Evolutionary conservation across 2,329 filamentous ascomycete species (phyloP).

Genomic region (Beauveria asiatica): DNA sequence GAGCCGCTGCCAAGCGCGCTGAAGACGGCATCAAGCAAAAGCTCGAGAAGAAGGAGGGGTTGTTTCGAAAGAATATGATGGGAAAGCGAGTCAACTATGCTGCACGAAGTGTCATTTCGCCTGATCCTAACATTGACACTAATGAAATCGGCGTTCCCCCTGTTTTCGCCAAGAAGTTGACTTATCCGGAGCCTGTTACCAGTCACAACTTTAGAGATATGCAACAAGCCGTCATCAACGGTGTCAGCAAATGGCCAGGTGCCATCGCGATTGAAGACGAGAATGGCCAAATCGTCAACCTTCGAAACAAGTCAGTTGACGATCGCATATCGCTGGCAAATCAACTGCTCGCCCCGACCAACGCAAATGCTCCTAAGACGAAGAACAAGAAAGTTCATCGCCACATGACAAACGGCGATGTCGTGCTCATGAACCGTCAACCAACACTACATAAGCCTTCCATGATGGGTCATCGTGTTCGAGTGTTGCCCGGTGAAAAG

Average conservation of each 20-base stretch:
- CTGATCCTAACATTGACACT: slow-evolving; percentile 96
- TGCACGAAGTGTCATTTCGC: slow-evolving; percentile 93
- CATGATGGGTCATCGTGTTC: slow-evolving; percentile 94
- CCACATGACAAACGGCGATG: slow-evolving; percentile 91
- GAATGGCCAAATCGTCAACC: slow-evolving; percentile 80
- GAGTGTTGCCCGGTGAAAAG: slow-evolving; percentile 87
- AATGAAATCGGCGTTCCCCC: slow-evolving; percentile 97
- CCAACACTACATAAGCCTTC: slow-evolving; percentile 97
- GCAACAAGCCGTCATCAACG: slow-evolving; percentile 93
- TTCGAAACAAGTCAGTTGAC: slow-evolving; percentile 79
- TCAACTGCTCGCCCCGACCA: slow-evolving; percentile 80
- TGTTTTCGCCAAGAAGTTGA: slow-evolving; percentile 94
- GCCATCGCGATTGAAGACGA: slow-evolving; percentile 94
- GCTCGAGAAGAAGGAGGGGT: slow-evolving; percentile 95
- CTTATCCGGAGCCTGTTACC: slow-evolving; percentile 94
- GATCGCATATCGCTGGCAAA: slow-evolving; percentile 87
- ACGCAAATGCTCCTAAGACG: slow-evolving; percentile 61
- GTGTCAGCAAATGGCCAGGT: slow-evolving; percentile 86
- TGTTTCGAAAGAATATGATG: slow-evolving; percentile 99
- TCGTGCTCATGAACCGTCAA: slow-evolving; percentile 97
- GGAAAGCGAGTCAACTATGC: slow-evolving; percentile 99
- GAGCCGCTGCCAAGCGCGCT: slow-evolving; percentile 65
- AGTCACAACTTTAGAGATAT: slow-evolving; percentile 95
- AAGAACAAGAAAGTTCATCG: slow-evolving; percentile 94
- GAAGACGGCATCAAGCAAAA: slow-evolving; percentile 97